phyloP scores from a whole-genome alignment of 352 stramenopile genomes.

The Halophytophthora batemanensis region DNA sequence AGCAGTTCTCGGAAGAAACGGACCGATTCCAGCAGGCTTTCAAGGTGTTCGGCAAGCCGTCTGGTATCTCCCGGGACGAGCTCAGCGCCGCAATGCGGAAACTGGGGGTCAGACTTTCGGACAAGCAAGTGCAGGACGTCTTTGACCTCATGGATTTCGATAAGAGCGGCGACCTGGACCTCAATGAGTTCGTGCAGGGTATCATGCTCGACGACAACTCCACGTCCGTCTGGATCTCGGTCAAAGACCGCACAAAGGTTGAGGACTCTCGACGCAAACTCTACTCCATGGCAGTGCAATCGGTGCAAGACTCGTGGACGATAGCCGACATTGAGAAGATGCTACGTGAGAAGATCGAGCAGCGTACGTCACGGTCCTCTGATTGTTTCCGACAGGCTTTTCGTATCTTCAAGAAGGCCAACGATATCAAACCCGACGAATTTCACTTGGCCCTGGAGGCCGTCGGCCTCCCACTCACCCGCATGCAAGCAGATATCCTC shows the following conservation, averaged over 20 bases:
- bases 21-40: slow-evolving; percentile 76
- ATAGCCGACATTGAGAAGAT: slow-evolving; percentile 78
- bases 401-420: slow-evolving; percentile 82
- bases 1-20: slow-evolving; percentile 62
- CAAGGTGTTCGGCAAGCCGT: slow-evolving; percentile 65
- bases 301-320: slow-evolving; percentile 66
- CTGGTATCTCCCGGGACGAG: slow-evolving; percentile 50
- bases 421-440: slow-evolving; percentile 69
- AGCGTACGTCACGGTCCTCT: slow-evolving; percentile 69
- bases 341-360: slow-evolving; percentile 81
- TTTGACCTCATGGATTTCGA: slow-evolving; percentile 79
- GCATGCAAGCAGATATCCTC: slow-evolving; percentile 51
- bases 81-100: slow-evolving; percentile 53
- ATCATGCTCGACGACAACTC: slow-evolving; percentile 72
- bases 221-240: slow-evolving; percentile 46
- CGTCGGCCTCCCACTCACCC: slow-evolving; percentile 54
- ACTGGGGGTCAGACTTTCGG: slow-evolving; percentile 51
- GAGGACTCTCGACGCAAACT: slow-evolving; percentile 42
- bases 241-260: slow-evolving; percentile 52
- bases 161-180: slow-evolving; percentile 67
- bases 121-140: slow-evolving; percentile 49
- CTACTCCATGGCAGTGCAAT: slow-evolving; percentile 69
- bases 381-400: slow-evolving; percentile 82
- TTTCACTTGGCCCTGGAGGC: slow-evolving; percentile 60
- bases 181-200: slow-evolving; percentile 81